These are phyloP conservation scores for Neostapfia colusana DNA, from an alignment of 176 grass and related monocot species.

Conservation along the genomic window DNA sequence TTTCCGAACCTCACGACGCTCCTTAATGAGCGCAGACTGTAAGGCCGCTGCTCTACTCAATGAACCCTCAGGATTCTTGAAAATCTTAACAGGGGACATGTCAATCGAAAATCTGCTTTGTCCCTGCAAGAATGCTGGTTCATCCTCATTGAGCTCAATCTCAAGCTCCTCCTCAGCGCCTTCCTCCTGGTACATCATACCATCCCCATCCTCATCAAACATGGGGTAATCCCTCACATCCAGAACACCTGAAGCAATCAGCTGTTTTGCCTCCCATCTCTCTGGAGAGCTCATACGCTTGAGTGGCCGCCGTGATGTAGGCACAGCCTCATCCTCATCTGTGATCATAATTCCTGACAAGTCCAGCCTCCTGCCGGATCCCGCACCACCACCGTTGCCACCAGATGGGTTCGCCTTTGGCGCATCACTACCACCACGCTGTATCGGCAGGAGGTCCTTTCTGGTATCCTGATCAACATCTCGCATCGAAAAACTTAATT, in stretches of 20 bases:
- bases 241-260: constrained; percentile 81
- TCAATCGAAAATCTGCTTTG: constrained; percentile 82
- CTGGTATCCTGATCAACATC: constrained; percentile 93
- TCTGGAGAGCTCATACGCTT: constrained; percentile 91
- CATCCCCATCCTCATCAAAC: constrained; percentile 88
- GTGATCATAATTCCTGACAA: constrained; percentile 81
- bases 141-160: constrained; percentile 92
- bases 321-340: constrained; percentile 64
- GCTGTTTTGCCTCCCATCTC: constrained; percentile 89
- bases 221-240: constrained; percentile 66
- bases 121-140: constrained; percentile 88
- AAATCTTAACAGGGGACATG: constrained; percentile 95
- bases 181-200: constrained; percentile 83
- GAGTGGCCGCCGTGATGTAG: constrained; percentile 48
- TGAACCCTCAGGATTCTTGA: constrained; percentile 93
- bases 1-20: constrained; percentile 84
- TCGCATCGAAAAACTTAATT: constrained; percentile 71
- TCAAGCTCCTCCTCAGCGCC: constrained; percentile 84
- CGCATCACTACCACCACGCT: constrained; percentile 48
- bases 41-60: constrained; percentile 84
- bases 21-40: constrained; percentile 90
- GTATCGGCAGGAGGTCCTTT: constrained; percentile 71
- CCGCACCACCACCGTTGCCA: constrained; percentile 16
- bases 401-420: constrained; percentile 58
- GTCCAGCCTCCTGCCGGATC: constrained; percentile 50